Conservation (phyloP, 495 filamentous ascomycete species). For the Cryomyces minteri region DNA sequence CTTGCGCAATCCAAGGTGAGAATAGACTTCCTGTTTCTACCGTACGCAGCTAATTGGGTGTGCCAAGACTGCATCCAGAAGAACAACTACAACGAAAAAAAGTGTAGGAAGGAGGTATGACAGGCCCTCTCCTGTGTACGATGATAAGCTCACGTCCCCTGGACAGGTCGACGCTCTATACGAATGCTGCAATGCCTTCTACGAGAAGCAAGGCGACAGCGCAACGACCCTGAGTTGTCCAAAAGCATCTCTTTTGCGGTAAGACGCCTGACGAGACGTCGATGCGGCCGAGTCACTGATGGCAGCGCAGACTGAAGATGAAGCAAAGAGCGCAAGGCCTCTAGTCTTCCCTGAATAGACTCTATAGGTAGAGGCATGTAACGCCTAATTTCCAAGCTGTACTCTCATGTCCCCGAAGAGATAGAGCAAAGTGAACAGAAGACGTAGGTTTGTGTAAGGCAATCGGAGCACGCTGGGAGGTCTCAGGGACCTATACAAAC, state of each 20-base stretch:
- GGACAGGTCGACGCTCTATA: conserved; percentile 75
- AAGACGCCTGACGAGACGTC: neutral
- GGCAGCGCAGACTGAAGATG: conserved; percentile 45
- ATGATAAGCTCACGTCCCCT: neutral
- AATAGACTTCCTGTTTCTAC: neutral
- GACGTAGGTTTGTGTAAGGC: conserved; percentile 66
- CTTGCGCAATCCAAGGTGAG: conserved; percentile 81
- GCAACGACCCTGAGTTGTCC: conserved; percentile 72
- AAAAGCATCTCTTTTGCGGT: conserved; percentile 51
- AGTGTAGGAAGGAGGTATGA: conserved; percentile 38
- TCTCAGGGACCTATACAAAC: conserved; percentile 79
- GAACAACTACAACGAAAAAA: conserved; percentile 75
- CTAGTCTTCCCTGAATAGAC: conserved; percentile 1
- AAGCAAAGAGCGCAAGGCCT: conserved; percentile 47
- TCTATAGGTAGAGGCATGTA: conserved; percentile 9
- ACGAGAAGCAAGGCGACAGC: conserved; percentile 57
- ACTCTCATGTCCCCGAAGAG: conserved; percentile 32
- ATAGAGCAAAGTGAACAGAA: conserved; percentile 48
- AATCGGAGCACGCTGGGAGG: conserved; percentile 95
- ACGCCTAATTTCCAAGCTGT: conserved; percentile 18
- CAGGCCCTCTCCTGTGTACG: neutral
- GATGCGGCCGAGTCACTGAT: neutral
- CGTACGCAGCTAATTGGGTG: neutral
- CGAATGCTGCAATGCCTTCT: conserved; percentile 84
- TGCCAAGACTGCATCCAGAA: conserved; percentile 58